Percentiles rank a stretch among this genome's conserved stretches.
Evolutionary conservation across 495 filamentous ascomycete genomes (phyloP).

Genomic region (Immersiella caudata): DNA sequence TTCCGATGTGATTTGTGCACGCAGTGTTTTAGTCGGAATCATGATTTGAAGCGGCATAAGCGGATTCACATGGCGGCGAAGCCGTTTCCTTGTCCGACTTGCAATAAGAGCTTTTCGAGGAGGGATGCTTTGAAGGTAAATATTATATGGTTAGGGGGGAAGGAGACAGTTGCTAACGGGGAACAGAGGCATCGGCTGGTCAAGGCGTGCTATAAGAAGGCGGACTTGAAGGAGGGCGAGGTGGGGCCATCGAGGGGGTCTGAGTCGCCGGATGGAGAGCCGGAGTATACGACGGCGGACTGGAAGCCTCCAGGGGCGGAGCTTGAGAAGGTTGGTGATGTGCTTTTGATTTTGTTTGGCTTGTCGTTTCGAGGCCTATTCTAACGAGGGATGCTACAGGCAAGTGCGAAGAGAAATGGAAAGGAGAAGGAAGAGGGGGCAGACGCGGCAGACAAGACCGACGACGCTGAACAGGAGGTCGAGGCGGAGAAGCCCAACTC

Average conservation of each 20-base stretch:
- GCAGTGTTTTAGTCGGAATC: slow-evolving; percentile 93
- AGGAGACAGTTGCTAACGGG: background rate
- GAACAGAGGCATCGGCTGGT: slow-evolving; percentile 22
- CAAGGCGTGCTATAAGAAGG: slow-evolving; percentile 19
- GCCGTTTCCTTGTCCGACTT: slow-evolving; percentile 90
- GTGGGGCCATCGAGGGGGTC: background rate
- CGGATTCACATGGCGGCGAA: slow-evolving; percentile 92
- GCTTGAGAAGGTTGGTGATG: too few relatives aligned
- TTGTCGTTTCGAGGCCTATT: background rate
- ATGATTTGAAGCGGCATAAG: slow-evolving; percentile 95
- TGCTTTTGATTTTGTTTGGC: too few relatives aligned
- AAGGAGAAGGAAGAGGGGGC: background rate
- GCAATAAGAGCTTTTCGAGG: slow-evolving; percentile 92
- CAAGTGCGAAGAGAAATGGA: background rate
- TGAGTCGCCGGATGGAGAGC: slow-evolving; percentile 6
- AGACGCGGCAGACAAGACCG: background rate
- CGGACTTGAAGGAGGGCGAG: background rate
- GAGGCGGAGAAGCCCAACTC: background rate
- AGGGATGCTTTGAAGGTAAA: slow-evolving; percentile 96
- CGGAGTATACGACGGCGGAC: slow-evolving; percentile 7
- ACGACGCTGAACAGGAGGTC: background rate
- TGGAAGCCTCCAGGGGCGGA: background rate
- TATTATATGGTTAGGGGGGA: slow-evolving; percentile 7
- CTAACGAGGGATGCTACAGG: background rate
- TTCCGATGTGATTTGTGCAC: slow-evolving; percentile 94